These are phyloP conservation scores for Erysimum pusillum DNA, from an alignment of 441 rosid genomes.

Conservation along the genomic window DNA sequence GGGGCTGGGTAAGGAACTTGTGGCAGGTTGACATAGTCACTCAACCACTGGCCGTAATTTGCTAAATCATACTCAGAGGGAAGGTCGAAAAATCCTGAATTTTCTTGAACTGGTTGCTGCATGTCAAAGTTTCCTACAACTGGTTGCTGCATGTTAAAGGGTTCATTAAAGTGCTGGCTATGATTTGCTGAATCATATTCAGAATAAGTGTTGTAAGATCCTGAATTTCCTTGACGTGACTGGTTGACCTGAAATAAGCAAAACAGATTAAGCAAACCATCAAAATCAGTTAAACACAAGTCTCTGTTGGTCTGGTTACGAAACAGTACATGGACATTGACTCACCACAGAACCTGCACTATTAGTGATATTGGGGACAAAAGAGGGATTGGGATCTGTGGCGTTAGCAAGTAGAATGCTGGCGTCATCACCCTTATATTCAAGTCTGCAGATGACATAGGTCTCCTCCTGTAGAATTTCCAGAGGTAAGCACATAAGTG, in stretches of 20 bases:
- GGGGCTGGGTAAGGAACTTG: conserved; percentile 10
- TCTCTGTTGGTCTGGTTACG: not conserved
- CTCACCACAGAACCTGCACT: conserved; percentile 43
- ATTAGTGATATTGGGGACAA: not conserved
- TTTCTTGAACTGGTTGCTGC: not conserved
- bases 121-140: not conserved
- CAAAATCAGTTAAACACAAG: conserved; percentile 19
- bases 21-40: not conserved
- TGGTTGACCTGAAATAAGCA: conserved; percentile 24
- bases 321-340: not conserved
- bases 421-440: conserved; percentile 30
- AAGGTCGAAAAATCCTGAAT: not conserved
- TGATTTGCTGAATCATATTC: conserved; percentile 9
- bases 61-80: not conserved
- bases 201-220: not conserved
- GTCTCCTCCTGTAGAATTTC: conserved; percentile 30
- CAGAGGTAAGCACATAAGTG: not conserved
- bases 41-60: not conserved
- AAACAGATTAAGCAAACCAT: conserved; percentile 13
- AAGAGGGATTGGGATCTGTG: conserved; percentile 8
- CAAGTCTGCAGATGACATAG: conserved; percentile 43
- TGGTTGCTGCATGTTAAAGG: not conserved
- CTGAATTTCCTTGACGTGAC: conserved; percentile 10
- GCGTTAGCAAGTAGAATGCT: not conserved
- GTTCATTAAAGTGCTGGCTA: not conserved